These are phyloP conservation scores for Cornus florida DNA, from an alignment of 148 eudicot genomes.

Conservation along the genomic window DNA sequence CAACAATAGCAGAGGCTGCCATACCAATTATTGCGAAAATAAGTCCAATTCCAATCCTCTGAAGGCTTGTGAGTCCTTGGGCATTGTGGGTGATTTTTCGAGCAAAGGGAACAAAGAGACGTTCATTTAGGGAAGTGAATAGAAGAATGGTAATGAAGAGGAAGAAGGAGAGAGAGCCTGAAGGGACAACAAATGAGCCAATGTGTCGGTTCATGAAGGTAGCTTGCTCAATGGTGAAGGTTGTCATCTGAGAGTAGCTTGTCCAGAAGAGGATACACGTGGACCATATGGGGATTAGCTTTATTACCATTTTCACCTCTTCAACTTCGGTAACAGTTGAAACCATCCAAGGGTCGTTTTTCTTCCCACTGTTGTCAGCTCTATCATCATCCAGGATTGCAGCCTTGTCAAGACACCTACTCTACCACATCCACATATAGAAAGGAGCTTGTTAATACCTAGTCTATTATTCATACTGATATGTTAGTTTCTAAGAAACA, in stretches of 20 bases:
- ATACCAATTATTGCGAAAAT: slow-evolving; percentile 58
- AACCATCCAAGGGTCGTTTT: slow-evolving; percentile 56
- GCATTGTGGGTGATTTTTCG: slow-evolving; percentile 57
- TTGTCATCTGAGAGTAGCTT: slow-evolving; percentile 95
- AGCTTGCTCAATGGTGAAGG: slow-evolving; percentile 96
- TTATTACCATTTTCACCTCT: slow-evolving; percentile 92
- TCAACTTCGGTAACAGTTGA: slow-evolving; percentile 89
- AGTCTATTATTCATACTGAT: no score
- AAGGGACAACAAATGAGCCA: slow-evolving; percentile 67
- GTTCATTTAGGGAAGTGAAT: slow-evolving; percentile 81
- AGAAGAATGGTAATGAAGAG: slow-evolving; percentile 80
- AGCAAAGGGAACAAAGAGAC: slow-evolving; percentile 67
- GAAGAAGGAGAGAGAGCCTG: slow-evolving; percentile 86
- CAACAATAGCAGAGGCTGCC: slow-evolving; percentile 74
- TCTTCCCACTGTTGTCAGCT: slow-evolving; percentile 39
- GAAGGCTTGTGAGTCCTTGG: slow-evolving; percentile 82
- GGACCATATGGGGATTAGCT: slow-evolving; percentile 88
- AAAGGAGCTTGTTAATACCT: slow-evolving; percentile 2
- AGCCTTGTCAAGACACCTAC: slow-evolving; percentile 92
- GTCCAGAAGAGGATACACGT: slow-evolving; percentile 97
- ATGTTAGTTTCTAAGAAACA: no score
- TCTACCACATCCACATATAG: neutral
- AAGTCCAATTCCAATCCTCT: slow-evolving; percentile 78
- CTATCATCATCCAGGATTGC: slow-evolving; percentile 64
- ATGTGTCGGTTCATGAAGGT: slow-evolving; percentile 81